Conservation (phyloP, 345 rosid genomes). For the Eucalyptus tenuipes region DNA sequence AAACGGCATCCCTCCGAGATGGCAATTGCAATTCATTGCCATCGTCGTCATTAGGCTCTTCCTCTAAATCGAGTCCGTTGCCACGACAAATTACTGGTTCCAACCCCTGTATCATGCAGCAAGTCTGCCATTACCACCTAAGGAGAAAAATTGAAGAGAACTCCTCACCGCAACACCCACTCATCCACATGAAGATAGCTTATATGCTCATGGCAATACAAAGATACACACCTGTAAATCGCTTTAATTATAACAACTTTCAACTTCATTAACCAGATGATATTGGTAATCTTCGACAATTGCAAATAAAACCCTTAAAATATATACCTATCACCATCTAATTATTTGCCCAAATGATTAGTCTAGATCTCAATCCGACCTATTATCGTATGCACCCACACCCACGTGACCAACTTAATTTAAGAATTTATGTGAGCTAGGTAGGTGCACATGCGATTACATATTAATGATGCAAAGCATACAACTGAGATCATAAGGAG, state of each 20-base stretch:
- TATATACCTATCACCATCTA: fast-evolving
- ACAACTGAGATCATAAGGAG: not conserved
- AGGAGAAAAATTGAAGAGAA: not conserved
- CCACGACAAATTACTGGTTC: slow-evolving; percentile 4
- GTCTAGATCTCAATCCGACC: not conserved
- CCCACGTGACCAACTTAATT: not conserved
- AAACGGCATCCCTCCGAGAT: not conserved
- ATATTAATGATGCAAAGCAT: not conserved
- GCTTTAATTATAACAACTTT: not conserved
- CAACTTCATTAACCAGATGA: not conserved
- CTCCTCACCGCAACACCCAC: not conserved
- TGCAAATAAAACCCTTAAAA: not conserved
- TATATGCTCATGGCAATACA: not conserved
- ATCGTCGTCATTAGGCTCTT: not conserved
- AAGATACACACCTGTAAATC: not conserved
- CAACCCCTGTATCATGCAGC: slow-evolving; percentile 10
- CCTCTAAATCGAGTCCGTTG: not conserved
- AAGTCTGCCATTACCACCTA: not conserved
- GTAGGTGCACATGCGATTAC: not conserved
- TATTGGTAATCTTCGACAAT: not conserved
- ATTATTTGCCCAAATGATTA: not conserved
- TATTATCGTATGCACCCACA: not conserved
- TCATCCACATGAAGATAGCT: not conserved
- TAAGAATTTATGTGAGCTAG: not conserved
- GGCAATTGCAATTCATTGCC: not conserved